phyloP scores from a whole-genome alignment of 1,139 yeast species.

The Suhomyces bribrorum region DNA sequence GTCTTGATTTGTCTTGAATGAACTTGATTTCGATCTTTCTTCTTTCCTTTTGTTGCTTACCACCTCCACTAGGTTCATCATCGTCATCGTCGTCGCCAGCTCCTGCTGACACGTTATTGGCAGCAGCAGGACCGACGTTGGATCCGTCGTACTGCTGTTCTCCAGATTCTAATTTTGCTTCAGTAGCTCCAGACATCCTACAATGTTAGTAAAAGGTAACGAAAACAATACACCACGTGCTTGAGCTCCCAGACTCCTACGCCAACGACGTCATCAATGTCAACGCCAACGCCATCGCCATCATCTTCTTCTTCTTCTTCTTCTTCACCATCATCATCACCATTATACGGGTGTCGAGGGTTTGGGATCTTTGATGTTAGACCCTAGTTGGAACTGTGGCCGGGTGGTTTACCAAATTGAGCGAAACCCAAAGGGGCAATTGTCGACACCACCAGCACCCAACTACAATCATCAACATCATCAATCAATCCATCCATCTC shows the following conservation, averaged over 20 bases:
- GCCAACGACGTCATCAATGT: too few relatives aligned
- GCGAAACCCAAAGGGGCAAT: too few relatives aligned
- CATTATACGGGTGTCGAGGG: too few relatives aligned
- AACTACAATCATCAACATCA: neutral
- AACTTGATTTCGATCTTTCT: conserved; percentile 96
- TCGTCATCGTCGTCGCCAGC: conserved; percentile 62
- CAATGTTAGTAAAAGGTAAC: neutral
- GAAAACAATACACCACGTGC: neutral
- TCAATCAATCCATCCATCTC: neutral
- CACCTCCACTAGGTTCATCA: conserved; percentile 58
- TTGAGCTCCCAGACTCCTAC: too few relatives aligned
- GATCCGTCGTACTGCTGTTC: conserved; percentile 32
- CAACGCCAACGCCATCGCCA: too few relatives aligned
- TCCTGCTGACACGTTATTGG: conserved; percentile 27
- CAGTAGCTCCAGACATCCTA: conserved; percentile 39
- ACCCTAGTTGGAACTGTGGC: too few relatives aligned
- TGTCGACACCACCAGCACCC: too few relatives aligned
- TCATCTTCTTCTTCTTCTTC: too few relatives aligned
- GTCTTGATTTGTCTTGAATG: conserved; percentile 94
- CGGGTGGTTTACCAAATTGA: too few relatives aligned
- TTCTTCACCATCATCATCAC: too few relatives aligned
- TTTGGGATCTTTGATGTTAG: too few relatives aligned
- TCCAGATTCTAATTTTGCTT: conserved; percentile 38
- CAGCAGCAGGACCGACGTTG: conserved; percentile 21
- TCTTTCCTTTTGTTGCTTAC: conserved; percentile 71